Evolutionary conservation across 1,139 yeast species (phyloP), one percentile per base, ranked within the genome.

Genomic region (Suhomyces yuchorum): DNA sequence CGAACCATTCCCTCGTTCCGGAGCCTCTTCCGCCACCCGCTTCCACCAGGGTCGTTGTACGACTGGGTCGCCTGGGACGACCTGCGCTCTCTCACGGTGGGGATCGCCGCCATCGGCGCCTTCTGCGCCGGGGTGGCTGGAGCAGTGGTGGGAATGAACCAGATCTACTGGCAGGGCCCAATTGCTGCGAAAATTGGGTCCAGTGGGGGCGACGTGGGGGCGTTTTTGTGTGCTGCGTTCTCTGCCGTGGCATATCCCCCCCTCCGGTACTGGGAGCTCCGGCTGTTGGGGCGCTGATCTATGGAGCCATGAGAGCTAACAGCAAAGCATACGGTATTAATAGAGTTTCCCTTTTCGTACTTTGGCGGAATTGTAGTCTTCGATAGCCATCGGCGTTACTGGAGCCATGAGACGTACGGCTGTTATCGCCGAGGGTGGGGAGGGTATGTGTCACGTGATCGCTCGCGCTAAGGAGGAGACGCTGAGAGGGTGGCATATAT

Each of bases 131-230:
- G 73, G 0, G 65, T 56, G 9, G 63, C 56, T 11, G 71, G 71
- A 1, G 71, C 71, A 0, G 65, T 64, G 0, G 48, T 67, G 23
- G 71, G 71, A 1, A 68, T 68, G 73, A 60, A 66, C 45, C 71
- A 68, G 50, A 62, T 62, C 1, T 68, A 68, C 50, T 68, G 58
- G 56, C 52, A 58, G 32, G 71, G 71, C 0, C 68, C 68, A 1
- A 49, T 68, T 22, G 70, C 71, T 2, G 58, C 52, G 28, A 54
- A 48, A 37, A 56, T 66, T 17, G 70, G 71, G 8, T 59, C 46
- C 4, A 47, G 55, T 44, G 59, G 61, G 32, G 46, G 59, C 5
- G 54, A 51, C 26, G 40, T 43, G 6, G 54, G 54, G 4, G 43
- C 48, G 33, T 51, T 52, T 48, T 34, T 51, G 14, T 47, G 52